These are phyloP conservation scores for Sutorius australiensis DNA, from an alignment of 768 basidiomycete genomes.

Conservation along the genomic window DNA sequence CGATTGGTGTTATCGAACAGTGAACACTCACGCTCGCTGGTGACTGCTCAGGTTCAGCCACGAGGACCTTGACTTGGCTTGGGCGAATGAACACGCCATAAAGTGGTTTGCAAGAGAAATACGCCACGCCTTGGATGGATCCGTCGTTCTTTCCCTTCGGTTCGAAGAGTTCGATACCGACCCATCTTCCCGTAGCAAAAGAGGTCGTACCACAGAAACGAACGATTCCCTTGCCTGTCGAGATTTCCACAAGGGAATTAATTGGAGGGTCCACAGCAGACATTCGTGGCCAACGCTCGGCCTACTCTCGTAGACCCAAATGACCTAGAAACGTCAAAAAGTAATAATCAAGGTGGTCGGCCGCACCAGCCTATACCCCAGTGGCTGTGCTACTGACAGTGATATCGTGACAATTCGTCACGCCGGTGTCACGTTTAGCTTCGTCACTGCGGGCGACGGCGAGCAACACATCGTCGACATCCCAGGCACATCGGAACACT, in stretches of 20 bases:
- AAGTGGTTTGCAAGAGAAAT: conserved; percentile 74
- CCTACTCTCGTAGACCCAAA: neutral
- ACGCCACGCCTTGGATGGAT: conserved; percentile 67
- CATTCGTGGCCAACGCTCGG: conserved; percentile 25
- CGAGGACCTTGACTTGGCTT: conserved; percentile 72
- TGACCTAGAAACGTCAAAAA: neutral
- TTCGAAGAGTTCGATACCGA: conserved; percentile 85
- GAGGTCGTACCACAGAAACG: conserved; percentile 81
- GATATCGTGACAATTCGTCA: conserved; percentile 7
- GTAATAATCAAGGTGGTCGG: neutral
- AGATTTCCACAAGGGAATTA: conserved; percentile 75
- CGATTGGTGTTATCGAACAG: neutral
- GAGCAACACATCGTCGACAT: neutral
- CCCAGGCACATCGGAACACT: conserved; percentile 1
- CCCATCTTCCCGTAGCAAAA: conserved; percentile 90
- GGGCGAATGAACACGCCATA: conserved; percentile 90
- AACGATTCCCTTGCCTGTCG: conserved; percentile 79
- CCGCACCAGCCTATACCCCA: neutral
- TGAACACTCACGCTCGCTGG: conserved; percentile 23
- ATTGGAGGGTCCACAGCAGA: conserved; percentile 44
- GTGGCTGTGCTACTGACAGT: conserved; percentile 15
- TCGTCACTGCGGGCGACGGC: conserved; percentile 10
- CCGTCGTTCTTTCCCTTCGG: conserved; percentile 96
- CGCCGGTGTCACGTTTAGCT: conserved; percentile 5
- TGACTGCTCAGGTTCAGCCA: conserved; percentile 28